These are phyloP conservation scores for Dionaea muscipula DNA, from an alignment of 179 eudicot species.

Conservation along the genomic window DNA sequence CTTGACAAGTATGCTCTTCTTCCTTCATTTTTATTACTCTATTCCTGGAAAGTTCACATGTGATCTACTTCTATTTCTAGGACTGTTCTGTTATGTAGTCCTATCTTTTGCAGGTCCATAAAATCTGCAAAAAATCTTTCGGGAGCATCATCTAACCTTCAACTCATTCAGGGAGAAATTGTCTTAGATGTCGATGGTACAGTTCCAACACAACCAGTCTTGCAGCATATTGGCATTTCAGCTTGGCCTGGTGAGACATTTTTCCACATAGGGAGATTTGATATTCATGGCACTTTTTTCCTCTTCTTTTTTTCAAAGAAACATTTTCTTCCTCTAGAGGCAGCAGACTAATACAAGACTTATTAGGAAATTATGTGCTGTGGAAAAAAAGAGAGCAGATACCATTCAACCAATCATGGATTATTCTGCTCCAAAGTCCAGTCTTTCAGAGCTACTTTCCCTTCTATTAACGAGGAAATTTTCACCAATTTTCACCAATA, in stretches of 20 bases:
- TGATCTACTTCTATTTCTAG: neutral
- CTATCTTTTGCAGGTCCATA: slow-evolving; percentile 45
- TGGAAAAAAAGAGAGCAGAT: too few relatives aligned
- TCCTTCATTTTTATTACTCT: neutral
- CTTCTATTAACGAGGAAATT: too few relatives aligned
- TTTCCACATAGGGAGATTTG: neutral
- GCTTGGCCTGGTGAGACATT: slow-evolving; percentile 80
- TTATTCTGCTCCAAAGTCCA: too few relatives aligned
- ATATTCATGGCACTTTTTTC: neutral
- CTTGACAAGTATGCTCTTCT: slow-evolving; percentile 49
- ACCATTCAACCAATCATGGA: too few relatives aligned
- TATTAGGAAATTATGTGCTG: too few relatives aligned
- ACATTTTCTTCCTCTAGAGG: neutral
- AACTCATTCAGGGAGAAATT: slow-evolving; percentile 53
- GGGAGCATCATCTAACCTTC: slow-evolving; percentile 44
- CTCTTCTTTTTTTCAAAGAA: neutral
- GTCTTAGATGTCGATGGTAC: slow-evolving; percentile 76
- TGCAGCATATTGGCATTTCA: slow-evolving; percentile 79
- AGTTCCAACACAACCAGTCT: slow-evolving; percentile 71
- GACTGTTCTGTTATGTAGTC: neutral
- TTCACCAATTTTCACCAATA: too few relatives aligned
- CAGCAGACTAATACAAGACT: too few relatives aligned
- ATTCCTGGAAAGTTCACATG: too few relatives aligned
- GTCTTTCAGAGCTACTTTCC: too few relatives aligned
- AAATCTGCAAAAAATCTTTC: slow-evolving; percentile 42